Conservation (phyloP, 345 rosid species). For the Limnanthes douglasii region DNA sequence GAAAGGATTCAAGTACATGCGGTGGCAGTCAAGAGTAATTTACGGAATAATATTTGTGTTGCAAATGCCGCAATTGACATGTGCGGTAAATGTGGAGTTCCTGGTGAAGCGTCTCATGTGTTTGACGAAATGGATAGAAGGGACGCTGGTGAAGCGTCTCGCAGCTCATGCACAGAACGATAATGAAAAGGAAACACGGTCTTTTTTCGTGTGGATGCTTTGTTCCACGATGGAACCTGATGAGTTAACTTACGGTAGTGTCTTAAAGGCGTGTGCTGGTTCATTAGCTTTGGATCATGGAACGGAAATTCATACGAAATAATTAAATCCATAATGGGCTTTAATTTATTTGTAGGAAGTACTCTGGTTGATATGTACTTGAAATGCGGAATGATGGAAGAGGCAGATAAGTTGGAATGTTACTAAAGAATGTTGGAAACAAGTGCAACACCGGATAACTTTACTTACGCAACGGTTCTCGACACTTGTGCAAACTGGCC, state of each 20-base stretch:
- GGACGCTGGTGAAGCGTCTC: conserved; percentile 87
- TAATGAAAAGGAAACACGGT: conserved; percentile 33
- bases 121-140: conserved; percentile 64
- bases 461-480: conserved; percentile 77
- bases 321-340: conserved; percentile 59
- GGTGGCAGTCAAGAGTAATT: conserved; percentile 41
- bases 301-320: conserved; percentile 56
- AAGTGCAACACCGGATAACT: conserved; percentile 55
- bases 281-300: conserved; percentile 39
- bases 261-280: conserved; percentile 69
- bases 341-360: conserved; percentile 50
- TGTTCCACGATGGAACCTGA: conserved; percentile 56
- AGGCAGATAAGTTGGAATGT: conserved; percentile 41
- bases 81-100: conserved; percentile 82
- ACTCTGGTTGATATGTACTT: conserved; percentile 85
- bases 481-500: conserved; percentile 83
- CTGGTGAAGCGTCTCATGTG: conserved; percentile 40
- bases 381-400: conserved; percentile 61
- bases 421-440: conserved; percentile 53
- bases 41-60: conserved; percentile 35
- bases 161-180: conserved; percentile 80
- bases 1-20: conserved; percentile 70
- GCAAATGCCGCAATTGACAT: conserved; percentile 77
- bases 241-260: conserved; percentile 88
- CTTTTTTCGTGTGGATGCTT: conserved; percentile 52